phyloP scores from a whole-genome alignment of 352 stramenopile species.

The Blastocystis sp. region DNA sequence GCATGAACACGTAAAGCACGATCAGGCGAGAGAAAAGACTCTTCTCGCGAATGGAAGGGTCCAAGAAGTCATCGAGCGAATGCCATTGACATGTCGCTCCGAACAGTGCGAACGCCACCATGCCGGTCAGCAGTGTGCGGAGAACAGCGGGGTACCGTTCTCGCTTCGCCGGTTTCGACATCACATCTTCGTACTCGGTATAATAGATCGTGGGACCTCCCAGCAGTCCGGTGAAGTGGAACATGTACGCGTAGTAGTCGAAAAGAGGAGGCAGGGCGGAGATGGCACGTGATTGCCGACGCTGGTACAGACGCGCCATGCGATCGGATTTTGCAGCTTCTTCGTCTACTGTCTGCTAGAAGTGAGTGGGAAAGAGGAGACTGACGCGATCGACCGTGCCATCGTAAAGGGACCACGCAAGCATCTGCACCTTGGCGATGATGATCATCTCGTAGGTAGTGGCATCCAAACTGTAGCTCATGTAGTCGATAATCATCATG shows the following conservation, averaged over 20 bases:
- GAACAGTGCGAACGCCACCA: slow-evolving; percentile 69
- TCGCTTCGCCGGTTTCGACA: neutral
- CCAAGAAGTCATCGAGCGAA: slow-evolving; percentile 66
- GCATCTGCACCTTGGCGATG: slow-evolving; percentile 30
- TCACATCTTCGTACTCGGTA: slow-evolving; percentile 75
- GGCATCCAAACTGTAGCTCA: slow-evolving; percentile 41
- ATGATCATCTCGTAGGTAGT: slow-evolving; percentile 54
- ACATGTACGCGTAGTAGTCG: slow-evolving; percentile 88
- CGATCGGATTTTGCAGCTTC: neutral
- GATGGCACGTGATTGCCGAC: slow-evolving; percentile 60
- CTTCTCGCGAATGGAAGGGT: slow-evolving; percentile 93
- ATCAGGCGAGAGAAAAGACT: slow-evolving; percentile 66
- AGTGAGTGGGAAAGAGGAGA: neutral
- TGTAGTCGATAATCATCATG: slow-evolving; percentile 52
- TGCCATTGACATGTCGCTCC: slow-evolving; percentile 58
- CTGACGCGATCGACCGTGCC: neutral
- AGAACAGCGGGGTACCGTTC: neutral
- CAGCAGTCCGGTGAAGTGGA: slow-evolving; percentile 86
- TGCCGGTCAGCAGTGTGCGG: neutral
- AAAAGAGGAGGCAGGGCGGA: slow-evolving; percentile 74
- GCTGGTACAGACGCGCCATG: slow-evolving; percentile 24
- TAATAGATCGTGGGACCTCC: slow-evolving; percentile 86
- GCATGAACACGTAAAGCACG: neutral
- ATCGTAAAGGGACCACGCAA: slow-evolving; percentile 38
- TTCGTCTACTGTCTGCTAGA: slow-evolving; percentile 37